Conservation (phyloP, 2,329 filamentous ascomycete species). For the Claviceps maximensis region DNA sequence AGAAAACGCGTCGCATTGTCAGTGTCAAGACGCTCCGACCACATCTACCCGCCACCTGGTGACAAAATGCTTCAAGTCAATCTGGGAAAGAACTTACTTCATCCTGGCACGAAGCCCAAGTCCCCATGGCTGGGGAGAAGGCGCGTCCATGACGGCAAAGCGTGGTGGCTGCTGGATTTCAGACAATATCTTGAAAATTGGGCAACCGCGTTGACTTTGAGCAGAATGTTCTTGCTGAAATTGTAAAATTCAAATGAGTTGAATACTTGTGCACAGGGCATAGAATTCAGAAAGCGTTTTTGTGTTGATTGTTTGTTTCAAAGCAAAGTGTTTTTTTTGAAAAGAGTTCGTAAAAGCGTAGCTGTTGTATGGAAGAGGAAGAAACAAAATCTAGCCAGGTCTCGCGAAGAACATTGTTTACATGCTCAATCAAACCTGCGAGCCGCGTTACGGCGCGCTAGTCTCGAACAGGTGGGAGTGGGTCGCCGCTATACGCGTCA, state of each 20-base stretch:
- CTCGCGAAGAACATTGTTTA: constrained; percentile 4
- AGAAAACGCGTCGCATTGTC: constrained; percentile 6
- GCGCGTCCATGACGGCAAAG: constrained; percentile 9
- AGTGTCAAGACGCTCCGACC: constrained; percentile 6
- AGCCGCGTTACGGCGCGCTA: constrained; percentile 1
- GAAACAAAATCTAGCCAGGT: not conserved
- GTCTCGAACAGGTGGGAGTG: not conserved
- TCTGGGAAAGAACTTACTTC: constrained; percentile 6
- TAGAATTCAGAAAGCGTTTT: constrained; percentile 2
- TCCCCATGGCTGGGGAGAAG: constrained; percentile 8
- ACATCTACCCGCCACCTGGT: not conserved
- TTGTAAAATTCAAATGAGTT: not conserved
- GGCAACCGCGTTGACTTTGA: constrained; percentile 4
- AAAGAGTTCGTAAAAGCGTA: constrained; percentile 2
- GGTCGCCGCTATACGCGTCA: not conserved
- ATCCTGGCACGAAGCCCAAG: constrained; percentile 6
- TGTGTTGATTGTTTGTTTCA: constrained; percentile 1
- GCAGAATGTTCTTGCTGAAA: constrained; percentile 2
- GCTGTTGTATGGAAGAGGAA: not conserved
- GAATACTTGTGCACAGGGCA: constrained; percentile 3
- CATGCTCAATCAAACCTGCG: not conserved
- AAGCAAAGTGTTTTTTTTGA: not conserved
- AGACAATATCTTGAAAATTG: constrained; percentile 3
- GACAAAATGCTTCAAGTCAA: not conserved
- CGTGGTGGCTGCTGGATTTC: constrained; percentile 4